Conservation (phyloP, 768 basidiomycete genomes). For the Gautieria morchelliformis region DNA sequence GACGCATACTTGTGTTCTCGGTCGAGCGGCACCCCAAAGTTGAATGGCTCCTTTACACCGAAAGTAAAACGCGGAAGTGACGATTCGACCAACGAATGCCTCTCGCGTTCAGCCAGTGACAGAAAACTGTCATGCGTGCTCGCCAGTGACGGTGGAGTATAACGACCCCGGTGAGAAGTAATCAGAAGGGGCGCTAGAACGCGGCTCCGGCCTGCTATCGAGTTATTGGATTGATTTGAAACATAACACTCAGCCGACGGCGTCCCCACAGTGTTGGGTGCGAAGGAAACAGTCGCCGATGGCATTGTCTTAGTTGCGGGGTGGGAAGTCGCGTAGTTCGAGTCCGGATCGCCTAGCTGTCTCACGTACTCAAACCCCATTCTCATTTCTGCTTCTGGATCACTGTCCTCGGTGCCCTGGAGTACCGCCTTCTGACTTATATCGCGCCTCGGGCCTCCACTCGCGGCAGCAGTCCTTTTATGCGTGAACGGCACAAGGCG, state of each 20-base stretch:
- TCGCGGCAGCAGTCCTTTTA: neutral
- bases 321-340: too few species aligned
- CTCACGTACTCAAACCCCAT: neutral
- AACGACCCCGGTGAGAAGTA: neutral
- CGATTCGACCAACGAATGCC: neutral
- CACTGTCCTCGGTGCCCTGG: neutral
- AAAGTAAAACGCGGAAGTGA: neutral
- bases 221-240: neutral
- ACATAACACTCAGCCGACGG: neutral
- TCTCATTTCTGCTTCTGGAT: neutral
- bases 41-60: neutral
- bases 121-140: neutral
- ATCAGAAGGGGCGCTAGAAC: neutral
- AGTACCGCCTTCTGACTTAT: neutral
- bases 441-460: neutral
- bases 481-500: constrained; percentile 1
- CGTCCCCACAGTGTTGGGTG: neutral
- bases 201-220: neutral
- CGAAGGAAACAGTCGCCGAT: neutral
- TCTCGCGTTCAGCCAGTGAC: neutral
- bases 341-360: neutral
- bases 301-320: neutral
- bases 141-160: neutral
- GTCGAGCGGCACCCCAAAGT: neutral
- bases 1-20: neutral